phyloP scores from a whole-genome alignment of 1,284 basidiomycete genomes.

The Trichosporon inkin region DNA sequence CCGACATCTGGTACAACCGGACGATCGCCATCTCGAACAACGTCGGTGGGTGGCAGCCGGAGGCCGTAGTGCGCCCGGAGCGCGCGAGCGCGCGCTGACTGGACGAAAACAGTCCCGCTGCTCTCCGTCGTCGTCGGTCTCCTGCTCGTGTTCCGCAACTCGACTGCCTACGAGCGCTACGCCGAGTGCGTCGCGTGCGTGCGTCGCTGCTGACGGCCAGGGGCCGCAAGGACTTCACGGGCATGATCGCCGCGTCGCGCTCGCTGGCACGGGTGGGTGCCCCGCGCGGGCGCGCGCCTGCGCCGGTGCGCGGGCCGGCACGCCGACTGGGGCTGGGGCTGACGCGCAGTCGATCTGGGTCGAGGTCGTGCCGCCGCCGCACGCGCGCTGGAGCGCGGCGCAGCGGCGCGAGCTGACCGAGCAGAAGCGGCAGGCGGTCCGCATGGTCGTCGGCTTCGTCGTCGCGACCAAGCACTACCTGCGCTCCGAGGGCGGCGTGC shows the following conservation, averaged over 20 bases:
- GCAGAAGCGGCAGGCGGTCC: conserved; percentile 67
- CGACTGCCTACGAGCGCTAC: conserved; percentile 48
- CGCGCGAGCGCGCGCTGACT: no score
- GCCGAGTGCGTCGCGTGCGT: conserved; percentile 51
- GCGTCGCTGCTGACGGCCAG: conserved; percentile 53
- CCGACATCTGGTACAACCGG: conserved; percentile 36
- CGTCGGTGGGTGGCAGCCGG: conserved; percentile 45
- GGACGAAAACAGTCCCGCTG: conserved; percentile 61
- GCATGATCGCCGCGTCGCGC: conserved; percentile 54
- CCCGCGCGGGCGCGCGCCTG: no score
- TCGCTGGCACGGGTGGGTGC: conserved; percentile 56
- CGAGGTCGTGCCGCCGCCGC: conserved; percentile 61
- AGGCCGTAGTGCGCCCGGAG: no score
- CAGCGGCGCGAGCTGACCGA: conserved; percentile 58
- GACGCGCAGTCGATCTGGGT: conserved; percentile 63
- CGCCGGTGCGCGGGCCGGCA: no score
- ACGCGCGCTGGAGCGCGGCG: background rate
- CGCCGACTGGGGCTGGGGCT: no score
- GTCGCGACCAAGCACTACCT: conserved; percentile 46
- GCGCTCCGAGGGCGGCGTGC: conserved; percentile 43
- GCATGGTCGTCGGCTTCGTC: conserved; percentile 57
- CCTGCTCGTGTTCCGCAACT: conserved; percentile 59
- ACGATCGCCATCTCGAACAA: conserved; percentile 46
- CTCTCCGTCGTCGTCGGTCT: conserved; percentile 78
- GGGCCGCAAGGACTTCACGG: conserved; percentile 72